These are phyloP conservation scores for Bipolaris gigantea DNA, from an alignment of 2,329 filamentous ascomycete genomes.

Conservation along the genomic window DNA sequence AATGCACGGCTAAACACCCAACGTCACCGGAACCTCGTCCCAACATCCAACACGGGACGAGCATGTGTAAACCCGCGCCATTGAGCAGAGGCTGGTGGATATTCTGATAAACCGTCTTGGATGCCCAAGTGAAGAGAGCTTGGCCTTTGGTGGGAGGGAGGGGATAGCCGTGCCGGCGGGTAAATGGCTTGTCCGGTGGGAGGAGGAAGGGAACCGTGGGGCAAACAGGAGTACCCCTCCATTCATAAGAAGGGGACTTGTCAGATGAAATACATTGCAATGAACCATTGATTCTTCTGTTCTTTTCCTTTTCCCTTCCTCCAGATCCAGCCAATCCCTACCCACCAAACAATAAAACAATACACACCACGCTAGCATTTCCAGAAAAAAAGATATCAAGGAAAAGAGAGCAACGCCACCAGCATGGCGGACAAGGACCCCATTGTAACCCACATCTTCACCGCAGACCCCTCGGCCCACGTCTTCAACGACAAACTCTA, in stretches of 20 bases:
- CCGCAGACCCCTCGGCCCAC: conserved; percentile 78
- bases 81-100: conserved; percentile 16
- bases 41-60: conserved; percentile 14
- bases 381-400: neutral
- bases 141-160: conserved; percentile 26
- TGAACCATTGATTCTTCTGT: neutral
- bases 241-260: conserved; percentile 26
- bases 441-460: conserved; percentile 75
- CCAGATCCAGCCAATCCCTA: neutral
- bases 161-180: conserved; percentile 38
- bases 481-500: conserved; percentile 76
- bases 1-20: conserved; percentile 40
- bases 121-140: conserved; percentile 17
- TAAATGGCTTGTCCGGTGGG: conserved; percentile 29
- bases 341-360: too few species aligned
- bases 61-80: conserved; percentile 13
- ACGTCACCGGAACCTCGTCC: neutral
- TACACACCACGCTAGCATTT: too few species aligned
- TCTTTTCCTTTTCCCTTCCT: neutral
- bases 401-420: neutral
- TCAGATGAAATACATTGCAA: neutral
- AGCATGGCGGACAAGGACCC: conserved; percentile 53
- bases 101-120: conserved; percentile 18
- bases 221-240: conserved; percentile 27
- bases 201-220: conserved; percentile 19